Evolutionary conservation across 768 basidiomycete species (phyloP).

Genomic region (Trametopsis cervina): DNA sequence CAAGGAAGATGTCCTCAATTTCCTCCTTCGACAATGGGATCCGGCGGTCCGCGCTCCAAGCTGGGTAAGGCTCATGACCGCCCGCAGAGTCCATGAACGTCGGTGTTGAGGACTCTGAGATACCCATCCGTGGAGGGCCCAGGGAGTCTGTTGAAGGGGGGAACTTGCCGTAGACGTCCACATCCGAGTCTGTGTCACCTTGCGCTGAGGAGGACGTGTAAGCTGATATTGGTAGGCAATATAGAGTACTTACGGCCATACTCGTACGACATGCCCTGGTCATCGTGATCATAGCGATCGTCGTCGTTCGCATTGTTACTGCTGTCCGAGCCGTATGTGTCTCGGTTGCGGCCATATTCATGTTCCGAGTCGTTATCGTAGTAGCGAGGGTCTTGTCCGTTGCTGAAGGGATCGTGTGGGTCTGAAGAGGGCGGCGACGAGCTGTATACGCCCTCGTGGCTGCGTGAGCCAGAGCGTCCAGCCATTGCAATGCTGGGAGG

Average conservation of each 20-base stretch:
- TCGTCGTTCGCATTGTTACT: constrained; percentile 48
- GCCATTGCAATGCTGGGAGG: constrained; percentile 32
- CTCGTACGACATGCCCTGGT: constrained; percentile 57
- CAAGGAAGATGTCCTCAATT: constrained; percentile 97
- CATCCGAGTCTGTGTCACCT: constrained; percentile 82
- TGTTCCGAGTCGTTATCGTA: constrained; percentile 76
- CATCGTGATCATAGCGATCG: constrained; percentile 66
- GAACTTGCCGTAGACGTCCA: constrained; percentile 62
- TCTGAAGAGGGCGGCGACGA: constrained; percentile 57
- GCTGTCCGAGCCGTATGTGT: constrained; percentile 59
- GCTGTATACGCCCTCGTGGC: constrained; percentile 57
- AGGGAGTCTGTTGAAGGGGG: constrained; percentile 74
- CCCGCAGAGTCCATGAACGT: constrained; percentile 65
- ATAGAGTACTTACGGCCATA: constrained; percentile 47
- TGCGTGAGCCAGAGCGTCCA: constrained; percentile 46
- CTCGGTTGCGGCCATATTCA: constrained; percentile 51
- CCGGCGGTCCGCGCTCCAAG: constrained; percentile 87
- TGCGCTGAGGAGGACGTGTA: too few species aligned
- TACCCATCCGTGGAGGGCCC: constrained; percentile 50
- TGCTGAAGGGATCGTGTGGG: constrained; percentile 59
- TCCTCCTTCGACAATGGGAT: constrained; percentile 99
- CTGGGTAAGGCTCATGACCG: constrained; percentile 81
- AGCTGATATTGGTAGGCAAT: too few species aligned
- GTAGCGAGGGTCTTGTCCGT: constrained; percentile 32
- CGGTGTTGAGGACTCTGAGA: constrained; percentile 67